Percentiles rank a stretch among this genome's conserved stretches.
Conservation (phyloP, 2,329 filamentous ascomycete species). For the Ilyonectria destructans region DNA sequence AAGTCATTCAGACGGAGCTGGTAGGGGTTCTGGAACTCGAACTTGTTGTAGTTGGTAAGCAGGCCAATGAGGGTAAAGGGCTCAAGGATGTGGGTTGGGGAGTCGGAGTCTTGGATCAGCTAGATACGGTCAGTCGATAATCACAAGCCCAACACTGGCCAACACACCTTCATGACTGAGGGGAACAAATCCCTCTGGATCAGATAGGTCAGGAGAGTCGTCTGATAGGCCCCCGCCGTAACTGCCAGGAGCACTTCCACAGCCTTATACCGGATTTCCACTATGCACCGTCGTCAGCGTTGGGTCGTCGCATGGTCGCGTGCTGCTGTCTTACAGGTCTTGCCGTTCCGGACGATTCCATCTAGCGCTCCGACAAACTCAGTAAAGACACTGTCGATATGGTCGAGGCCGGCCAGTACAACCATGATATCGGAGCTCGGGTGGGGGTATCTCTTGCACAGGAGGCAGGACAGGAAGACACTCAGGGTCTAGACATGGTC, state of each 20-base stretch:
- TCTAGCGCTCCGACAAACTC: conserved; percentile 91
- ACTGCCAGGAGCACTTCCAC: conserved; percentile 87
- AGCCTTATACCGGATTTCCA: conserved; percentile 83
- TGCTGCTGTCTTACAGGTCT: conserved; percentile 69
- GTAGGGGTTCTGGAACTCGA: conserved; percentile 98
- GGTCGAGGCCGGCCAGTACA: conserved; percentile 89
- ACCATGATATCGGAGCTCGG: conserved; percentile 96
- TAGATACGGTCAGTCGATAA: conserved; percentile 52
- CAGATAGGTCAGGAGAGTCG: conserved; percentile 93
- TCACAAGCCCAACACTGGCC: neutral
- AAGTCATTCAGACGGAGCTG: conserved; percentile 94
- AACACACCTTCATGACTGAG: conserved; percentile 88
- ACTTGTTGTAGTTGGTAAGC: conserved; percentile 98
- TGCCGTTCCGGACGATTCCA: conserved; percentile 83
- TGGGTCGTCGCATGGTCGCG: neutral
- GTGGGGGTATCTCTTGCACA: conserved; percentile 94
- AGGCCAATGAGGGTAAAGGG: conserved; percentile 89
- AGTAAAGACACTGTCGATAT: conserved; percentile 88
- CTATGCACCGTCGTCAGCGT: conserved; percentile 62
- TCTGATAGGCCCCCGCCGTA: conserved; percentile 95
- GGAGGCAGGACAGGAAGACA: conserved; percentile 85
- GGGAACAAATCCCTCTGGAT: conserved; percentile 96
- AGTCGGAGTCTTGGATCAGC: conserved; percentile 87
- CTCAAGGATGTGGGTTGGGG: conserved; percentile 74
- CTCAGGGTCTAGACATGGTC: conserved; percentile 80